Percentiles rank a stretch among this genome's conserved stretches.
Evolutionary conservation across 2,329 filamentous ascomycete genomes (phyloP).

Genomic region (Lithohypha guttulata): DNA sequence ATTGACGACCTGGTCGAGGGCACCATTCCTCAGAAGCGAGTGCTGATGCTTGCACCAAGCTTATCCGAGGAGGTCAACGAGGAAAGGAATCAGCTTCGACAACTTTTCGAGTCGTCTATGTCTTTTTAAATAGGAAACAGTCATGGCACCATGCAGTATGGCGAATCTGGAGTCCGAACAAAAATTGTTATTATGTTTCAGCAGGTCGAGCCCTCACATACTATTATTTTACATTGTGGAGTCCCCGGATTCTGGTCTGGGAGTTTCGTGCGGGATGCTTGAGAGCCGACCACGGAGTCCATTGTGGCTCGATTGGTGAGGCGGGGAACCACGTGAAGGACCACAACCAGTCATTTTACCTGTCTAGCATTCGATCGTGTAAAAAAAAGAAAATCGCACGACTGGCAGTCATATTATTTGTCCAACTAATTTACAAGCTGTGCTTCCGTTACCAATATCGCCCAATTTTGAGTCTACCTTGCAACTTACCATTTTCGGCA

Average conservation of each 20-base stretch:
- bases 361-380: too few relatives aligned
- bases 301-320: slow-evolving; percentile 5
- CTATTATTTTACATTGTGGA: too few relatives aligned
- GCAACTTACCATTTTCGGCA: too few relatives aligned
- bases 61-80: slow-evolving; percentile 58
- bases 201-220: too few relatives aligned
- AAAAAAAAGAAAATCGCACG: too few relatives aligned
- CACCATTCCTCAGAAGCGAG: slow-evolving; percentile 81
- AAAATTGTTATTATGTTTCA: too few relatives aligned
- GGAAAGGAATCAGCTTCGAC: slow-evolving; percentile 61
- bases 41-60: slow-evolving; percentile 82
- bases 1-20: slow-evolving; percentile 82
- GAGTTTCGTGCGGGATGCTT: background rate
- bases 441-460: too few relatives aligned
- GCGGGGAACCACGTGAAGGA: slow-evolving; percentile 1
- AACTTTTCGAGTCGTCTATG: slow-evolving; percentile 55
- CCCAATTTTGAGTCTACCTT: too few relatives aligned
- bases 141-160: too few relatives aligned
- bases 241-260: background rate
- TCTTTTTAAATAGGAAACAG: slow-evolving; percentile 39
- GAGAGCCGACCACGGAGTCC: too few relatives aligned
- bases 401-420: slow-evolving; percentile 5
- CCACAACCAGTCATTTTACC: slow-evolving; percentile 4
- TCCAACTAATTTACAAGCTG: too few relatives aligned
- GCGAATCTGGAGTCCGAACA: too few relatives aligned